A percentile compares a stretch with the other conserved stretches of the same genome.
Conservation (phyloP, 2,329 filamentous ascomycete genomes). For the Aspergillus fumigatus region DNA sequence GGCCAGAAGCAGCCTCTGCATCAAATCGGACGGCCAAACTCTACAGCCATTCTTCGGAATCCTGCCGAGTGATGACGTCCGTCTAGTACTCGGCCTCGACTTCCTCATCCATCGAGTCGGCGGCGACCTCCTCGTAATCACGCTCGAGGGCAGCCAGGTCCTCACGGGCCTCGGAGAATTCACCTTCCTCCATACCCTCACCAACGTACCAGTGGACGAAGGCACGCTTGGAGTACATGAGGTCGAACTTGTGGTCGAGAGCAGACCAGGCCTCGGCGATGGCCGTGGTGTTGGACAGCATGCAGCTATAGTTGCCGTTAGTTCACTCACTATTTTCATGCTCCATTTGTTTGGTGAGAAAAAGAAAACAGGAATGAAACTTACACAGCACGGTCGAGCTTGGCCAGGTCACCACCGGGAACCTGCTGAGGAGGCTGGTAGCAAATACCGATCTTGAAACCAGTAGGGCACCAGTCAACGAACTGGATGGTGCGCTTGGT, state of each 20-base stretch:
- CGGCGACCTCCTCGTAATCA: slow-evolving; percentile 97
- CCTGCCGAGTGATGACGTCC: slow-evolving; percentile 19
- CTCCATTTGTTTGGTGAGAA: not conserved
- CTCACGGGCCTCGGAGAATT: slow-evolving; percentile 98
- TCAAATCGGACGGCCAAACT: slow-evolving; percentile 2
- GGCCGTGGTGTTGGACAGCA: slow-evolving; percentile 90
- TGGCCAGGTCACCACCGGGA: slow-evolving; percentile 93
- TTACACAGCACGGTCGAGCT: slow-evolving; percentile 97
- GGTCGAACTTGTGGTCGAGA: slow-evolving; percentile 96
- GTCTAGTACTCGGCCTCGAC: slow-evolving; percentile 86
- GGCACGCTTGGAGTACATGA: slow-evolving; percentile 99
- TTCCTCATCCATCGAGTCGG: slow-evolving; percentile 85
- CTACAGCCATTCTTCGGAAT: slow-evolving; percentile 6
- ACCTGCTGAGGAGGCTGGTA: slow-evolving; percentile 96
- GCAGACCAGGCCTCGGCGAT: slow-evolving; percentile 98
- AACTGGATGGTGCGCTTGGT: slow-evolving; percentile 99
- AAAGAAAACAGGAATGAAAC: slow-evolving; percentile 36
- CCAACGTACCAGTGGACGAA: slow-evolving; percentile 99
- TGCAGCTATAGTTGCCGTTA: slow-evolving; percentile 59
- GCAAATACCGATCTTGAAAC: slow-evolving; percentile 99
- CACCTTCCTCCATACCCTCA: slow-evolving; percentile 99
- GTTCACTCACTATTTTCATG: not conserved
- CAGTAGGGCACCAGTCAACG: slow-evolving; percentile 99
- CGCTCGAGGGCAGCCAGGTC: slow-evolving; percentile 96
- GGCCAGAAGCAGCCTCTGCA: slow-evolving; percentile 11